Base-by-base conservation (phyloP, 495 filamentous ascomycete genomes). In the Penicillium taxi region DNA sequence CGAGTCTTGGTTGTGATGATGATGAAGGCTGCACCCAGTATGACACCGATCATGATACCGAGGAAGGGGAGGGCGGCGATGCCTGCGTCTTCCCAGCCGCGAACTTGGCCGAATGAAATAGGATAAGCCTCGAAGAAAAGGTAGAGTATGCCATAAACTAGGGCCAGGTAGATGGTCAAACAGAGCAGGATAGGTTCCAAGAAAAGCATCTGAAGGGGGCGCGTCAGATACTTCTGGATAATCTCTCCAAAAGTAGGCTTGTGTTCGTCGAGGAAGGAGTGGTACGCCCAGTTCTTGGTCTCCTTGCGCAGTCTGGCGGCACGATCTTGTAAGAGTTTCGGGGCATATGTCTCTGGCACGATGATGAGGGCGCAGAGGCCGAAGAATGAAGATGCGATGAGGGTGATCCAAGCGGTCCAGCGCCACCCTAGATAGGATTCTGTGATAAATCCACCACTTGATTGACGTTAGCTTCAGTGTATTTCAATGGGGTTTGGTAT, bases 131-230 rank as follows among this genome's bases (percentile, higher is more conserved):
- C 69, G 48, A 82, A 78, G 48, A 75, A 67, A 25, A 82, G 66
- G 48, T 81, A 84, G 3, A 82, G 59, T 34, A 81, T 72, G 2
- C 74, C 74, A 51, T 81, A 81, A 39, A 78, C 56, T 16, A 78
- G 56, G 22, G 66, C 51, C 6, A 63, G 45, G 44, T 75, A 77
- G 21, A 74, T 39, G 6, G 66, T 69, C 24, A 73, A 55, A 22
- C 75, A 59, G 26, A 77, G 43, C 25, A 84, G 58, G 31, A 82
- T 78, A 0, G 80, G 80, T 41, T 82, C 77, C 14, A 68, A 48
- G 21, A 70, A 29, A 5, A 83, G 59, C 64, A 84, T 77, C 29
- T 64, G 61, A 36, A 81, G 56, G 0, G 80, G 82, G 3, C 81
- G 73, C 25, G 72, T 41, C 23, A 84, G 58, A 54, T 77, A 75